Evolutionary conservation across 352 stramenopile species (phyloP).

Genomic region (Ophiocytium majus): DNA sequence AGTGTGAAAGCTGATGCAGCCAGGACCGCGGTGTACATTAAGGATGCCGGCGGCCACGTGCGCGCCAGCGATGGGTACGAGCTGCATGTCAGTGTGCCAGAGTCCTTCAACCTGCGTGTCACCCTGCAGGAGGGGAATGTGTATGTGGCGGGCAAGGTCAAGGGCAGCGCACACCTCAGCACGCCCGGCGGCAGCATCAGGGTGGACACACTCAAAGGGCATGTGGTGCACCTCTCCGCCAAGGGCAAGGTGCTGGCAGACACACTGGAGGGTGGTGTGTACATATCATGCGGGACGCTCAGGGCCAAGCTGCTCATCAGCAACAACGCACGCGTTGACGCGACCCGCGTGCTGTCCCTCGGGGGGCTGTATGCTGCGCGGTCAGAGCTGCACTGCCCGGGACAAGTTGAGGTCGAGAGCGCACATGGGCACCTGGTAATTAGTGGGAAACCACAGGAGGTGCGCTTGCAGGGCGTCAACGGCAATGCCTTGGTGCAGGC

Average conservation of each 20-base stretch:
- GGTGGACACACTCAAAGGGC: no score
- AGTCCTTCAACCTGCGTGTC: background rate
- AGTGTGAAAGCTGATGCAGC: no score
- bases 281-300: background rate
- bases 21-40: no score
- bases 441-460: background rate
- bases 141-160: background rate
- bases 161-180: background rate
- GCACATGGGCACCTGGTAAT: background rate
- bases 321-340: background rate
- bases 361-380: background rate
- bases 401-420: background rate
- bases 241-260: background rate
- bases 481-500: background rate
- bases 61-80: no score
- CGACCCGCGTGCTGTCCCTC: background rate
- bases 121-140: background rate
- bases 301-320: background rate
- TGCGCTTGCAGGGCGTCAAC: background rate
- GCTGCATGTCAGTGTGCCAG: background rate
- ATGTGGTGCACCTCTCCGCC: background rate
- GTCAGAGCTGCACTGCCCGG: background rate
- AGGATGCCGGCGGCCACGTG: no score
- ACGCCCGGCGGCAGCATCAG: background rate
- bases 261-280: background rate